Percentiles rank a stretch among this genome's conserved stretches.
phyloP scores from a whole-genome alignment of 2,329 filamentous ascomycete genomes.

The Fusarium buxicola region DNA sequence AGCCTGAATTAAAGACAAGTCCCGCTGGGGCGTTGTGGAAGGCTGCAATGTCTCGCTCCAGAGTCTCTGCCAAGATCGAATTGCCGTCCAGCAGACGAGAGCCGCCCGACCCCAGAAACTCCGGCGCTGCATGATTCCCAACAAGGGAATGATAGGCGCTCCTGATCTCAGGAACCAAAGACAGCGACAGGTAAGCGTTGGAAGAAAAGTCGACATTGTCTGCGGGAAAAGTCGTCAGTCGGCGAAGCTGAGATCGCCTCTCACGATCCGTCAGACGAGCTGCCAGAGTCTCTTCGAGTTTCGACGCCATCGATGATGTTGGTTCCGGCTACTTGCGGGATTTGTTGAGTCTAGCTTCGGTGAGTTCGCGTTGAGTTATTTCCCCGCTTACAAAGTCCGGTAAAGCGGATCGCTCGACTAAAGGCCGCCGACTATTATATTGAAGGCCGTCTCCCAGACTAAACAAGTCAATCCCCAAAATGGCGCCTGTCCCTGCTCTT shows the following conservation, averaged over 20 bases:
- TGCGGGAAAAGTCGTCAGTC: constrained; percentile 68
- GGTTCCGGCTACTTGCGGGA: constrained; percentile 4
- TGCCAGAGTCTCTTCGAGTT: constrained; percentile 47
- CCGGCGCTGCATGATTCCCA: constrained; percentile 35
- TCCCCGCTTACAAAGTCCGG: constrained; percentile 10
- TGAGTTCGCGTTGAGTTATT: constrained; percentile 16
- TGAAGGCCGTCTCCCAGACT: neutral
- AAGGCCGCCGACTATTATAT: constrained; percentile 21
- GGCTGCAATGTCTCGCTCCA: constrained; percentile 60
- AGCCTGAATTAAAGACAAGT: constrained; percentile 69
- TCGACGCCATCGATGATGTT: constrained; percentile 22
- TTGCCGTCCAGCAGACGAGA: constrained; percentile 67
- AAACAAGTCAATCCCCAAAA: constrained; percentile 29
- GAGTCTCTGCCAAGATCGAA: constrained; percentile 54
- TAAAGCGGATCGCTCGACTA: constrained; percentile 3
- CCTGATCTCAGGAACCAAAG: constrained; percentile 62
- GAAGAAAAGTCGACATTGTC: constrained; percentile 82
- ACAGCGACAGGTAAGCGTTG: constrained; percentile 83
- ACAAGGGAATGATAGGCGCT: constrained; percentile 69
- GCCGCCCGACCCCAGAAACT: constrained; percentile 61
- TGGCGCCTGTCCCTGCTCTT: constrained; percentile 66
- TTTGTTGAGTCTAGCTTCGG: constrained; percentile 35
- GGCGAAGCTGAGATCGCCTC: constrained; percentile 55
- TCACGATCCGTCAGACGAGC: constrained; percentile 47
- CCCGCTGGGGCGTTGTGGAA: constrained; percentile 61